A percentile compares a stretch with the other conserved stretches of the same genome.
Evolutionary conservation across 2,329 filamentous ascomycete species (phyloP).

Genomic region (Hypoxylon rubiginosum): DNA sequence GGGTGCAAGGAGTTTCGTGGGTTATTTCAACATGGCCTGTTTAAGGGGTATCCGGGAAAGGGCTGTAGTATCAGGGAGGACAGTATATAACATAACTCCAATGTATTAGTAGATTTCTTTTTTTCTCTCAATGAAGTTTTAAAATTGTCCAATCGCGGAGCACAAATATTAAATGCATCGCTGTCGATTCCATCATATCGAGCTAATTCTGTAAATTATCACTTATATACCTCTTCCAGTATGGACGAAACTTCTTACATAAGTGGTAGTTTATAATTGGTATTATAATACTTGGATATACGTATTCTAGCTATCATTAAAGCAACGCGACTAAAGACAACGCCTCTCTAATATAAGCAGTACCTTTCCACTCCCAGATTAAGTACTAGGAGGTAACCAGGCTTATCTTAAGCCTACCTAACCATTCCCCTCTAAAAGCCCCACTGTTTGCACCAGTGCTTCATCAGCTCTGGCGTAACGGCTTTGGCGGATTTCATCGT

Average conservation of each 20-base stretch:
- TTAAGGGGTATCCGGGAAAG: not conserved
- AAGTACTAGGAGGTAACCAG: too few relatives aligned
- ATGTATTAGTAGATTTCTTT: too few relatives aligned
- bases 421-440: constrained; percentile 54
- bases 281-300: too few relatives aligned
- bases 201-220: too few relatives aligned
- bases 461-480: constrained; percentile 60
- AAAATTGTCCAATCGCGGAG: too few relatives aligned
- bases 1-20: not conserved
- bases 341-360: not conserved
- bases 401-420: not conserved
- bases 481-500: constrained; percentile 58
- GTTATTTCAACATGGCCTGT: not conserved
- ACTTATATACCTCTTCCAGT: too few relatives aligned
- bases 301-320: too few relatives aligned
- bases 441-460: constrained; percentile 64
- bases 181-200: too few relatives aligned
- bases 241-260: too few relatives aligned
- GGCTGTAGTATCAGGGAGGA: not conserved
- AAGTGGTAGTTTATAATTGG: too few relatives aligned
- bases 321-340: not conserved
- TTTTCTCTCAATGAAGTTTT: not conserved
- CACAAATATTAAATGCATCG: too few relatives aligned
- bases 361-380: not conserved
- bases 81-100: too few relatives aligned